phyloP scores from a whole-genome alignment of 2,329 filamentous ascomycete species.

The Colletotrichum liriopes region DNA sequence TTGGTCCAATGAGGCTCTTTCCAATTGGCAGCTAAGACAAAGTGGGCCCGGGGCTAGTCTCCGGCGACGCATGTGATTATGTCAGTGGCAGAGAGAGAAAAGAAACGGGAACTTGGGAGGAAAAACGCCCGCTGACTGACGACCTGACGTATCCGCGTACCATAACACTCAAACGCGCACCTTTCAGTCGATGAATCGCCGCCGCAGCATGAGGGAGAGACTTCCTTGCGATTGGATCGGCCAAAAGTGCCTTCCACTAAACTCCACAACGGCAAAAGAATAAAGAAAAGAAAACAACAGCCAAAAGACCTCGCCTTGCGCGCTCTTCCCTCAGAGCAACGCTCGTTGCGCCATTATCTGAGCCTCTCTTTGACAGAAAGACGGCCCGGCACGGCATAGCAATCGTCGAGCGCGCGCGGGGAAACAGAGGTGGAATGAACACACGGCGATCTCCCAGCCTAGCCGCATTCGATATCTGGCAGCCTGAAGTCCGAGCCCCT shows the following conservation, averaged over 20 bases:
- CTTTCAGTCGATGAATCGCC: constrained; percentile 16
- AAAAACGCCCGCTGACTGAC: constrained; percentile 24
- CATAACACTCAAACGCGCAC: neutral
- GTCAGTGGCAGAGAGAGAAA: constrained; percentile 33
- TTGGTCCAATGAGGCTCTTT: constrained; percentile 24
- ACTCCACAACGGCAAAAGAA: neutral
- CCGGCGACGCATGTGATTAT: constrained; percentile 35
- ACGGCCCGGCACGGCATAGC: neutral
- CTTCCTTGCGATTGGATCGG: constrained; percentile 30
- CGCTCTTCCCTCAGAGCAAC: no score
- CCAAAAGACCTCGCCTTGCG: neutral
- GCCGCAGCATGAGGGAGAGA: neutral
- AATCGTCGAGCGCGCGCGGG: constrained; percentile 15
- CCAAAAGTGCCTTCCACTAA: neutral
- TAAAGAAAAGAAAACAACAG: neutral
- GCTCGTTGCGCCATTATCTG: neutral
- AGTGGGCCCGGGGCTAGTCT: constrained; percentile 7
- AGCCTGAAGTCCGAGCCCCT: constrained; percentile 33
- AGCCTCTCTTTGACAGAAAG: constrained; percentile 17
- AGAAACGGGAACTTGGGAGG: constrained; percentile 19
- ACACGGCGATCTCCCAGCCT: constrained; percentile 15
- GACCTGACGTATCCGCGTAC: constrained; percentile 14
- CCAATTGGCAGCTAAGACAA: constrained; percentile 4
- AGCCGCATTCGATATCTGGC: constrained; percentile 35
- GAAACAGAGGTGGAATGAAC: constrained; percentile 33